Percentiles rank a stretch among this genome's conserved stretches.
Evolutionary conservation across 179 eudicot species (phyloP).

Genomic region (Camellia oleifera): DNA sequence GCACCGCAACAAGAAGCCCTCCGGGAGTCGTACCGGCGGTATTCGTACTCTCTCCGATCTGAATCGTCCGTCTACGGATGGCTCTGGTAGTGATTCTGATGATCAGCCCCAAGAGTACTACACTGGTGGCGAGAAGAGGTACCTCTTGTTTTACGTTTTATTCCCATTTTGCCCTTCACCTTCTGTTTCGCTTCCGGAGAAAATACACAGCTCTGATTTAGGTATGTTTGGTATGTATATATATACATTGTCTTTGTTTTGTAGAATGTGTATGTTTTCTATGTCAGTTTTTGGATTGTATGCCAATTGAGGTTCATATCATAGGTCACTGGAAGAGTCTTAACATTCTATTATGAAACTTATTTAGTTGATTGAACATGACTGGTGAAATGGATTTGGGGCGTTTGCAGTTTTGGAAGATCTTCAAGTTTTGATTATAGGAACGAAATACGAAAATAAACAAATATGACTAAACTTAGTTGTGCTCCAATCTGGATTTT

Average conservation of each 20-base stretch:
- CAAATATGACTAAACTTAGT: too few species aligned
- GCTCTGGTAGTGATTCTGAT: constrained; percentile 47
- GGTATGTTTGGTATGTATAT: not conserved
- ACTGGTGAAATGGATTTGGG: not conserved
- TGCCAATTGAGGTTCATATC: not conserved
- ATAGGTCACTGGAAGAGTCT: not conserved
- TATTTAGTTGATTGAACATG: not conserved
- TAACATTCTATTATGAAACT: not conserved
- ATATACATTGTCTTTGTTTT: not conserved
- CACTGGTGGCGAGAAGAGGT: constrained; percentile 85
- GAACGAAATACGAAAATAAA: too few species aligned
- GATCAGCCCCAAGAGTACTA: constrained; percentile 57
- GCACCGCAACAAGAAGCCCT: constrained; percentile 13
- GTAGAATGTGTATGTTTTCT: not conserved
- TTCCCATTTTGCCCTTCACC: not conserved
- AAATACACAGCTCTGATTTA: not conserved
- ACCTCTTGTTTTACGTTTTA: not conserved
- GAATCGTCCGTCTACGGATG: constrained; percentile 33
- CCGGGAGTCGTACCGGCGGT: constrained; percentile 28
- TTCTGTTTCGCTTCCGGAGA: not conserved
- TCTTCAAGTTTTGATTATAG: not conserved
- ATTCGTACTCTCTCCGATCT: constrained; percentile 66
- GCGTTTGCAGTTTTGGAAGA: not conserved
- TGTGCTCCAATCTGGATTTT: too few species aligned
- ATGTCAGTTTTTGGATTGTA: not conserved